Conservation (phyloP, 169 alveolate genomes). For the Plasmodium berghei region DNA sequence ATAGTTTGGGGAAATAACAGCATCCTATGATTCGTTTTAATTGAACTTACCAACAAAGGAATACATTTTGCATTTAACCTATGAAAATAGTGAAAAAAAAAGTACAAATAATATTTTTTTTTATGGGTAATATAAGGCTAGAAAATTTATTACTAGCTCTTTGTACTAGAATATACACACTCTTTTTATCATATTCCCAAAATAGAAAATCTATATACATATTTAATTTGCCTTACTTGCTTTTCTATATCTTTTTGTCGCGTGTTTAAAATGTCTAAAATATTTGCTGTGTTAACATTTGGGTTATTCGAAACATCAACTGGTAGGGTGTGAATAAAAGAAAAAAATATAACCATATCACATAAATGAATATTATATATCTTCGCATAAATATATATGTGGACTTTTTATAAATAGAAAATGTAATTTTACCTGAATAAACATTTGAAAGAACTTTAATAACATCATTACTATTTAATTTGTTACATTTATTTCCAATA, state of each 20-base stretch:
- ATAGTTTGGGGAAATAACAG: background rate
- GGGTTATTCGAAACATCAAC: background rate
- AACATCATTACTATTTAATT: slow-evolving; percentile 37
- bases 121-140: too few relatives aligned
- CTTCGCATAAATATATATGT: background rate
- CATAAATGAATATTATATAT: background rate
- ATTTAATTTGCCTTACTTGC: slow-evolving; percentile 13
- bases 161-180: too few relatives aligned
- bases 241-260: slow-evolving; percentile 62
- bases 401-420: background rate
- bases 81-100: too few relatives aligned
- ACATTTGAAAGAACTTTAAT: slow-evolving; percentile 57
- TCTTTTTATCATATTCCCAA: too few relatives aligned
- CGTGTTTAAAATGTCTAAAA: slow-evolving; percentile 38
- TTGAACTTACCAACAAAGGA: slow-evolving; percentile 34
- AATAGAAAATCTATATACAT: background rate
- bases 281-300: slow-evolving; percentile 19
- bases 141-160: too few relatives aligned
- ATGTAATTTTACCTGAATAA: slow-evolving; percentile 28
- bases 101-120: too few relatives aligned
- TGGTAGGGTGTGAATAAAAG: background rate
- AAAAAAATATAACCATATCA: background rate
- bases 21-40: background rate
- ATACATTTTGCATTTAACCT: slow-evolving; percentile 41
- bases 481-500: slow-evolving; percentile 55